Evolutionary conservation across 2,329 filamentous ascomycete species (phyloP).

Genomic region (Fusarium torreyae): DNA sequence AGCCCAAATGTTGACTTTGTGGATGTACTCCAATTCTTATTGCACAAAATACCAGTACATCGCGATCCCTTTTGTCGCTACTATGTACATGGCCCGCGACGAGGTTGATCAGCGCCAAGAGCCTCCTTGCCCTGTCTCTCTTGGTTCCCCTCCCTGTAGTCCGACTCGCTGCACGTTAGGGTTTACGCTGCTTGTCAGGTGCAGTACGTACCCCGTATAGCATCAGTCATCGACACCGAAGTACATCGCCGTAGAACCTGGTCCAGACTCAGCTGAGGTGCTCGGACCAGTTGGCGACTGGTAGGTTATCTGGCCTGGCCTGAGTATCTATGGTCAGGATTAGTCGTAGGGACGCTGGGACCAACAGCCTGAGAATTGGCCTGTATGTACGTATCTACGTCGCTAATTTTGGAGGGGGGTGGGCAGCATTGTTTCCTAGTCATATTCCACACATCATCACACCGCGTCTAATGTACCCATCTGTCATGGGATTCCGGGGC

Average conservation of each 20-base stretch:
- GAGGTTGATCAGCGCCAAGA: conserved; percentile 23
- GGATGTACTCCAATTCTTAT: conserved; percentile 13
- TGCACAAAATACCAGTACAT: conserved; percentile 6
- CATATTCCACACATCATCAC: conserved; percentile 40
- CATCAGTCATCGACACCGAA: conserved; percentile 26
- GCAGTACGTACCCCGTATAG: conserved; percentile 14
- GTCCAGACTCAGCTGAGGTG: conserved; percentile 50
- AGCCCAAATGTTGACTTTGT: conserved; percentile 10
- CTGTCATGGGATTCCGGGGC: conserved; percentile 13
- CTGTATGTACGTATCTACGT: conserved; percentile 1
- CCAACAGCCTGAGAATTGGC: conserved; percentile 14
- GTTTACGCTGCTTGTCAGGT: conserved; percentile 27
- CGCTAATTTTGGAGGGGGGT: conserved; percentile 25
- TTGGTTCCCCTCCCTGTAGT: conserved; percentile 21
- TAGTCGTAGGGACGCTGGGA: conserved; percentile 16
- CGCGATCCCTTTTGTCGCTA: not conserved
- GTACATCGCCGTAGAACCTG: conserved; percentile 35
- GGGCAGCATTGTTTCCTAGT: conserved; percentile 25
- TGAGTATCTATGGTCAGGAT: conserved; percentile 12
- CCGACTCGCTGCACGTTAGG: conserved; percentile 24
- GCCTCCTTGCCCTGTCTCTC: conserved; percentile 1
- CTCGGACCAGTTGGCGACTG: conserved; percentile 38
- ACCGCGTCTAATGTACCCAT: conserved; percentile 31
- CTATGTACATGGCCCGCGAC: conserved; percentile 5
- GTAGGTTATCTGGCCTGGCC: conserved; percentile 28